Conservation (phyloP, 2,329 filamentous ascomycete genomes). For the Purpureocillium lavendulum region DNA sequence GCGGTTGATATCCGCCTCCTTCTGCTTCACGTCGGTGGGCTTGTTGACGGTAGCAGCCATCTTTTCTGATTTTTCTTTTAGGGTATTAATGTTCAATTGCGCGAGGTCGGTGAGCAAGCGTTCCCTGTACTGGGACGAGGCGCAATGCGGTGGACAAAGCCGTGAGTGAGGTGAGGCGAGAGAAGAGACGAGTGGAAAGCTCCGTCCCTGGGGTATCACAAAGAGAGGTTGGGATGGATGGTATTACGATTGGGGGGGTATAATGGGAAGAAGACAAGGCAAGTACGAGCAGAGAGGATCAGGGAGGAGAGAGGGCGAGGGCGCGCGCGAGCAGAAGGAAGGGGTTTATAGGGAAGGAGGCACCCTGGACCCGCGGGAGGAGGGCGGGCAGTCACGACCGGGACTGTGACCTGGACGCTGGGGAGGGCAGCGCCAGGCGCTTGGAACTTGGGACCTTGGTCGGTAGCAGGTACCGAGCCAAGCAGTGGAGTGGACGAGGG, state of each 20-base stretch:
- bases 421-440: background rate
- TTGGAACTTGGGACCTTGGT: too few species aligned
- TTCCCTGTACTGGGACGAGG: constrained; percentile 2
- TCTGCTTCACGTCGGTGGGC: constrained; percentile 63
- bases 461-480: too few species aligned
- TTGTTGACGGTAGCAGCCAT: constrained; percentile 54
- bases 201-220: constrained; percentile 18
- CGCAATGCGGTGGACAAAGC: too few species aligned
- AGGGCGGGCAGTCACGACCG: background rate
- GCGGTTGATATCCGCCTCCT: constrained; percentile 81
- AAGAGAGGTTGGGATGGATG: constrained; percentile 7
- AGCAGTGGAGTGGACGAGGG: too few species aligned
- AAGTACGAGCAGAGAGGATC: constrained; percentile 9
- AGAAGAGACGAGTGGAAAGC: background rate
- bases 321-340: constrained; percentile 1
- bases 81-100: constrained; percentile 1
- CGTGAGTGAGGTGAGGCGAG: too few species aligned
- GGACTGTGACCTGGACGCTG: background rate
- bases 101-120: background rate
- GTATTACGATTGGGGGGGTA: constrained; percentile 12
- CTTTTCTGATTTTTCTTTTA: constrained; percentile 10
- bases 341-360: background rate
- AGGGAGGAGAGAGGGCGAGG: constrained; percentile 5
- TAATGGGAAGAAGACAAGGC: constrained; percentile 6
- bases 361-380: background rate